A percentile compares a stretch with the other conserved stretches of the same genome.
Evolutionary conservation across 106 monocot genomes (phyloP).

Genomic region (Alisma plantagoaquatica): DNA sequence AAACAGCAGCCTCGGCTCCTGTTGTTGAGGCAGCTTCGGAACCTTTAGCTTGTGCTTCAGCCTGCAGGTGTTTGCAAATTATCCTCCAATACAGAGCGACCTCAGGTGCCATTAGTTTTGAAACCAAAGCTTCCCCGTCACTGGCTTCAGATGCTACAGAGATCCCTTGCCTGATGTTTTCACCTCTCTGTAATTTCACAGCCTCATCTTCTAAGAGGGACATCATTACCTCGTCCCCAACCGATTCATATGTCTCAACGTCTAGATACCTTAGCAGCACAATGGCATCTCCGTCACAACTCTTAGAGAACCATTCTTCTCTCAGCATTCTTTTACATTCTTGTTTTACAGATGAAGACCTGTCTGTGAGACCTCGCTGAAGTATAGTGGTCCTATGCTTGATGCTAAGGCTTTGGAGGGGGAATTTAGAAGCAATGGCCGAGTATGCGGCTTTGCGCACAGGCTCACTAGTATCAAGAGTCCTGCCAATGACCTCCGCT

Average conservation of each 20-base stretch:
- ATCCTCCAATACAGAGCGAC: constrained; percentile 85
- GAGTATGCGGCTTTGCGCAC: constrained; percentile 75
- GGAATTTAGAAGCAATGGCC: constrained; percentile 72
- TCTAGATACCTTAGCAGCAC: constrained; percentile 66
- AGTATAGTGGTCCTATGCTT: constrained; percentile 76
- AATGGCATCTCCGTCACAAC: constrained; percentile 56
- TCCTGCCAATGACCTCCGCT: constrained; percentile 42
- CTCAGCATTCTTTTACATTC: constrained; percentile 90
- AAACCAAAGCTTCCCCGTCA: constrained; percentile 17
- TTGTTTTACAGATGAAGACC: constrained; percentile 49
- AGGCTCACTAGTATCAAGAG: constrained; percentile 75
- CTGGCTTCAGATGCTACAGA: constrained; percentile 12
- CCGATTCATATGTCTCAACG: constrained; percentile 91
- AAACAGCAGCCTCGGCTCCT: constrained; percentile 83
- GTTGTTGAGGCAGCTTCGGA: constrained; percentile 81
- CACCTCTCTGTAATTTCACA: constrained; percentile 30
- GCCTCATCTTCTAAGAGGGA: constrained; percentile 57
- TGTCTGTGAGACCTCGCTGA: constrained; percentile 78
- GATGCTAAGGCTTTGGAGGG: constrained; percentile 96
- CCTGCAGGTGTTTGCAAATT: constrained; percentile 75
- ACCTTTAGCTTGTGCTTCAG: constrained; percentile 83
- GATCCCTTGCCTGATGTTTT: constrained; percentile 54
- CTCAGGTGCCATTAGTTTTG: constrained; percentile 73
- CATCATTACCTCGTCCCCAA: constrained; percentile 78
- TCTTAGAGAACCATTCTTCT: constrained; percentile 80